Evolutionary conservation across 345 rosid species (phyloP), one percentile per base, ranked within the genome.

Genomic region (Gossypium anomalum): DNA sequence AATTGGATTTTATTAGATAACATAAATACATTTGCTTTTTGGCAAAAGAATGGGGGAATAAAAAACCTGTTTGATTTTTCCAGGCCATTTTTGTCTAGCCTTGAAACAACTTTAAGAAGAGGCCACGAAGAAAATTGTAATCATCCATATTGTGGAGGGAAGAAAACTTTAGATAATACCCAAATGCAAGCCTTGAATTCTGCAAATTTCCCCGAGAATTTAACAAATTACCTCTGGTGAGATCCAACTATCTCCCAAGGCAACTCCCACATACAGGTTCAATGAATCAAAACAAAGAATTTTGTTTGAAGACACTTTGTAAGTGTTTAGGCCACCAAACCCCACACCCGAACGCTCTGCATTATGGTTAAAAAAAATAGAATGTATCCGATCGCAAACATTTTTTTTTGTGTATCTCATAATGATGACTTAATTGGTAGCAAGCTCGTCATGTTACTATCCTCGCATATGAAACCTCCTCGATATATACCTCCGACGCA

Each of bases 101-200:
- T 78, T 0, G 97, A 92, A 4, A 92, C 82, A 73, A 86, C 83
- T 65, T 80, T 88, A 62, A 94, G 95, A 38, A 94, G 89, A 82
- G 97, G 97, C 68, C 89, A 95, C 97, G 97, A 94, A 48, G 97
- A 88, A 43, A 89, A 73, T 96, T 94, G 78, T 69, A 86, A 65
- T 56, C 17, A 68, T 44, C 11, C 25, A 41, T 19, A 44, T 57
- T 59, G 38, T 29, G 38, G 38, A 29, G 38, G 38, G 6, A 4
- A 29, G 38, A 29, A 29, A 29, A 29, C 38, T 29, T 45, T 45
- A 67, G 56, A 67, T 22, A 23, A 47, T 44, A 66, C 41, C 41
- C 56, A 19, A 13, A 7, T 47, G 38, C 19, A 67, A 16, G 17
- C 53, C 13, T 66, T 66, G 10, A n/a, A 2, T n/a, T 20, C n/a